These are phyloP conservation scores for Mallotus japonicus DNA, from an alignment of 441 rosid species.

Conservation along the genomic window DNA sequence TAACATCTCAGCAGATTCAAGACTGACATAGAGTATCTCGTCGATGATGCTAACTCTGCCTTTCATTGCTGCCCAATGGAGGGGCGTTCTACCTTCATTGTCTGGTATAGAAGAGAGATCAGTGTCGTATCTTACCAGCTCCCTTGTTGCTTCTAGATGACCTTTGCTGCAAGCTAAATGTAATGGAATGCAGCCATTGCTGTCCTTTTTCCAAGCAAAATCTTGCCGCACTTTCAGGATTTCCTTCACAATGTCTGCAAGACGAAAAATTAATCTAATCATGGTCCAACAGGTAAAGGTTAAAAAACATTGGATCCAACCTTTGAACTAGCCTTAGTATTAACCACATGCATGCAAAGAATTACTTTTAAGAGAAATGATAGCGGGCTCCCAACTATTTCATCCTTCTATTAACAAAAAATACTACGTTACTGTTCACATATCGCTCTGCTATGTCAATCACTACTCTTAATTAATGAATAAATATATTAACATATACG, in stretches of 20 bases:
- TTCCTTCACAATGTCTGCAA: conserved; percentile 38
- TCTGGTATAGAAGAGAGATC: conserved; percentile 35
- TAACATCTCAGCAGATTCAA: conserved; percentile 30
- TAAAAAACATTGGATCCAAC: too few species aligned
- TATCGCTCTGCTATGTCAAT: too few species aligned
- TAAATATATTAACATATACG: too few species aligned
- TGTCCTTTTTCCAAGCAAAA: conserved; percentile 38
- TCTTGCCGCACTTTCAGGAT: conserved; percentile 33
- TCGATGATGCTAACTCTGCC: conserved; percentile 42
- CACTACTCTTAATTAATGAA: too few species aligned
- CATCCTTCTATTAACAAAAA: too few species aligned
- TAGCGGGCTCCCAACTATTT: too few species aligned
- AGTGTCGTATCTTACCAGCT: conserved; percentile 35
- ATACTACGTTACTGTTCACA: too few species aligned
- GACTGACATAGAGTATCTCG: conserved; percentile 36
- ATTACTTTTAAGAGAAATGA: too few species aligned
- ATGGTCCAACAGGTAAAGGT: too few species aligned
- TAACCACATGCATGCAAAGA: too few species aligned
- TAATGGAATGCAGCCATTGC: conserved; percentile 34
- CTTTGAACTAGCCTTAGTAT: too few species aligned
- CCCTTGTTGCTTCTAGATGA: conserved; percentile 40
- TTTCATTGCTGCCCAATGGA: conserved; percentile 47
- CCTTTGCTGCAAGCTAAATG: conserved; percentile 48
- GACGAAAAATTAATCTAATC: too few species aligned
- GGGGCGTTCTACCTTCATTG: conserved; percentile 45